Base-by-base conservation (phyloP, 306 rosid genomes). In the Malus fusca region DNA sequence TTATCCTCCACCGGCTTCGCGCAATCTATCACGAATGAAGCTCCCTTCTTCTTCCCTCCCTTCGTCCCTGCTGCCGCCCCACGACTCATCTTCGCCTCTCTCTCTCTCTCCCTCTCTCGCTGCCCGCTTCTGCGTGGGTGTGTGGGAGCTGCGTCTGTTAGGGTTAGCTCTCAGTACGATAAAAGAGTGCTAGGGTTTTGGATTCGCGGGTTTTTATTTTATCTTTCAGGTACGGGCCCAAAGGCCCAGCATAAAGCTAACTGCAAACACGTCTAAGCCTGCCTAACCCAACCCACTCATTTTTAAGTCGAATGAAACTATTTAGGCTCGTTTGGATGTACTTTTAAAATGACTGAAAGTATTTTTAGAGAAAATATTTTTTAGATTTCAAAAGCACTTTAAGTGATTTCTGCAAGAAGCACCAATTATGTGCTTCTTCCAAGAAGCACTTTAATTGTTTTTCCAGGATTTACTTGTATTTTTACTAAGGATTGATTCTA, bases 1-100 rank as follows among this genome's bases (percentile, higher is more conserved):
- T 92, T 92, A 71, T 95, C 97, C 69, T 95, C 98, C 42, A 95
- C 98, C 6, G 97, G 99, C 86, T 95, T 92, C 13, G 87, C 83
- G 73, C 99, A 95, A 69, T 95, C 99, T 55, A 95, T 87, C 75
- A 92, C 91, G 80, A 95, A 95, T 0, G 86, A 82, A 18, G 82
- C 93, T 0, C 91, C 93, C 89, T 95, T 95, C 92, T 90, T 95
- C 95, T 90, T 95, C 48, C 97, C 55, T 51, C 55, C 99, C 96
- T 90, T 95, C n/a, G 88, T 65, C 2, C 90, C 90, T 4, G 85
- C 88, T 65, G 90, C 90, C 61, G 86, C 78, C 26, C 86, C 93
- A n/a, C 93, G 89, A 78, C 97, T 95, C 99, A 95, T 95, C 82
- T 85, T 82, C 68, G 83, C 85, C 14, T 72, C 68, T 14, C 22